Evolutionary conservation across 768 basidiomycete genomes (phyloP).

Genomic region (Pisolithus albus): DNA sequence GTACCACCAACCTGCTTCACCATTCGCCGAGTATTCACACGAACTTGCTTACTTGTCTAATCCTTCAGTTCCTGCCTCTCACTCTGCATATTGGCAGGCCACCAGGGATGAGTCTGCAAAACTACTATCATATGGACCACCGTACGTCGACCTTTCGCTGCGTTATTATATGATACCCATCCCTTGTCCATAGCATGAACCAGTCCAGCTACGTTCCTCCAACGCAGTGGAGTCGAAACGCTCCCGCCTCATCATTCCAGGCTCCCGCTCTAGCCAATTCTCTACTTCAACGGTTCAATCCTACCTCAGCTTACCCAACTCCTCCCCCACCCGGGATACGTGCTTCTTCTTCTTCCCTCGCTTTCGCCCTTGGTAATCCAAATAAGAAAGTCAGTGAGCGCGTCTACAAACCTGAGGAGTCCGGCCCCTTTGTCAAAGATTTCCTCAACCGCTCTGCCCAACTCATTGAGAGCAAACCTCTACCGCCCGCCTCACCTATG

Average conservation of each 20-base stretch:
- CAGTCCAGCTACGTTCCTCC: constrained; percentile 28
- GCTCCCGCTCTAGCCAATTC: constrained; percentile 56
- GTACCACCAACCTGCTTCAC: constrained; percentile 37
- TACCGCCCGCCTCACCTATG: constrained; percentile 6
- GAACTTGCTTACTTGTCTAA: constrained; percentile 52
- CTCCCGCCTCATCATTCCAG: constrained; percentile 46
- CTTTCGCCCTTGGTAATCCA: constrained; percentile 57
- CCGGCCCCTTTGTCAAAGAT: constrained; percentile 55
- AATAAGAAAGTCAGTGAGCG: constrained; percentile 22
- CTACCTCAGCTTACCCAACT: constrained; percentile 64
- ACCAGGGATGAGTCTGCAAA: constrained; percentile 55
- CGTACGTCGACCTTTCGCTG: constrained; percentile 32
- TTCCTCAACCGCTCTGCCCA: constrained; percentile 46
- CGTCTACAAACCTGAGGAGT: constrained; percentile 50
- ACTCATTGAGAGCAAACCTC: constrained; percentile 33
- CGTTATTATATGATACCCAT: neutral
- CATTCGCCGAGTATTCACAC: constrained; percentile 63
- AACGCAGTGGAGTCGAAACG: constrained; percentile 36
- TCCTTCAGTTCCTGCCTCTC: constrained; percentile 36
- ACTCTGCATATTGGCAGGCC: constrained; percentile 58
- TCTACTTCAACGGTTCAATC: constrained; percentile 54
- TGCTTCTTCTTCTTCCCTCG: constrained; percentile 68
- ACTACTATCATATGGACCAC: constrained; percentile 47
- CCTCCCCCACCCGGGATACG: constrained; percentile 59
- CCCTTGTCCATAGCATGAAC: constrained; percentile 12